Evolutionary conservation across 495 filamentous ascomycete genomes (phyloP).

Genomic region (Talaromyces proteolyticus): DNA sequence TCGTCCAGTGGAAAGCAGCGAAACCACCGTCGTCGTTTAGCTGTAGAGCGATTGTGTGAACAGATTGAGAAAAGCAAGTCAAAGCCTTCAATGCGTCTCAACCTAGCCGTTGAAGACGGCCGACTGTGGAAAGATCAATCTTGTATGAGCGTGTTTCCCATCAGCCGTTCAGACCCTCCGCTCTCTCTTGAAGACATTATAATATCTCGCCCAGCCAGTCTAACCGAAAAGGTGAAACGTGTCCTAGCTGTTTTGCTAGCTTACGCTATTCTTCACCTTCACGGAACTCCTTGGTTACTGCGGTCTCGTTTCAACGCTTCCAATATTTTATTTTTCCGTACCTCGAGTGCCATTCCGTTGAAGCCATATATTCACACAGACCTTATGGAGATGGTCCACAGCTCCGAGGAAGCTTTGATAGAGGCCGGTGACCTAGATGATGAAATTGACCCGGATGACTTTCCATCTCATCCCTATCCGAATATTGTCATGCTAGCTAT

Average conservation of each 20-base stretch:
- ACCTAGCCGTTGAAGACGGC: not conserved
- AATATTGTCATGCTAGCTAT: not conserved
- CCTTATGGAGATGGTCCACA: not conserved
- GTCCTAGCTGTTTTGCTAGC: not conserved
- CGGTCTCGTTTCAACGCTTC: not conserved
- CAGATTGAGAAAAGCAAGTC: not conserved
- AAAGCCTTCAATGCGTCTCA: not conserved
- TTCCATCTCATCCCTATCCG: not conserved
- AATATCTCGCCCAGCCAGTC: not conserved
- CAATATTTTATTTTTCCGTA: conserved; percentile 1
- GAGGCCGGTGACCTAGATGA: not conserved
- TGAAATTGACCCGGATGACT: not conserved
- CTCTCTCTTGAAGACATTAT: conserved; percentile 1
- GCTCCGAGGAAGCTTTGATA: not conserved
- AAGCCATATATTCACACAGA: not conserved
- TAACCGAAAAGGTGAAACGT: not conserved
- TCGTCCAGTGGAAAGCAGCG: not conserved
- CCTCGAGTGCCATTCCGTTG: not conserved
- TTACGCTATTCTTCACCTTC: not conserved
- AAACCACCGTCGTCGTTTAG: not conserved
- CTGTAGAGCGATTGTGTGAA: not conserved
- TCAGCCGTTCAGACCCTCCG: not conserved
- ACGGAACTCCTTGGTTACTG: not conserved
- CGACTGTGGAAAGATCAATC: conserved; percentile 1
- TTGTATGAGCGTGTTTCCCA: not conserved